A percentile compares a stretch with the other conserved stretches of the same genome.
Conservation (phyloP, 352 stramenopile genomes). For the Globisporangium mamillatum region DNA sequence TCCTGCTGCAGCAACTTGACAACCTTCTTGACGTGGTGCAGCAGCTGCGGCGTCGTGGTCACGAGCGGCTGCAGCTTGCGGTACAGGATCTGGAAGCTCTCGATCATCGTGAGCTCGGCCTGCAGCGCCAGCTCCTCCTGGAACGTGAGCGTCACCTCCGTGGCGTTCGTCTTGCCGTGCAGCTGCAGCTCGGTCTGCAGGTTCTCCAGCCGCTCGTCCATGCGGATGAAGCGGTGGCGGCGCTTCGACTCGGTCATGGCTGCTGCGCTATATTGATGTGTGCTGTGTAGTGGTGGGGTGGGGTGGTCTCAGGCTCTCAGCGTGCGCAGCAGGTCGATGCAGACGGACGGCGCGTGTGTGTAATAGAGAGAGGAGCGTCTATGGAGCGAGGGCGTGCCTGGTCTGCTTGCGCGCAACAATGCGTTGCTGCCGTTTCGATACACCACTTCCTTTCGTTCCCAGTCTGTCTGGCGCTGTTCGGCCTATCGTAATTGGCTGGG, state of each 20-base stretch:
- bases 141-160: conserved; percentile 69
- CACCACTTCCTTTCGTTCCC: background rate
- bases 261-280: background rate
- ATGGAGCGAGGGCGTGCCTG: background rate
- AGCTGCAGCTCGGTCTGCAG: conserved; percentile 79
- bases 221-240: conserved; percentile 82
- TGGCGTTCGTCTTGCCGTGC: conserved; percentile 74
- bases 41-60: conserved; percentile 78
- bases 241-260: conserved; percentile 40
- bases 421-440: background rate
- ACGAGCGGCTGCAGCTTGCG: conserved; percentile 69
- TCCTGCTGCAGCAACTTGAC: conserved; percentile 57
- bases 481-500: background rate
- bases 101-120: conserved; percentile 80
- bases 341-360: background rate
- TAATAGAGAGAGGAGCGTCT: background rate
- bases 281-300: background rate
- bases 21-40: conserved; percentile 80
- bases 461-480: background rate
- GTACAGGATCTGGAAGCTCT: conserved; percentile 75
- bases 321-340: background rate
- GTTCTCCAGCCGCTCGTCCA: conserved; percentile 76
- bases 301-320: background rate
- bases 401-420: background rate
- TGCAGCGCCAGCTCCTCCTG: conserved; percentile 78